Conservation (phyloP, 768 basidiomycete species). For the Podaxis carcinomalis region DNA sequence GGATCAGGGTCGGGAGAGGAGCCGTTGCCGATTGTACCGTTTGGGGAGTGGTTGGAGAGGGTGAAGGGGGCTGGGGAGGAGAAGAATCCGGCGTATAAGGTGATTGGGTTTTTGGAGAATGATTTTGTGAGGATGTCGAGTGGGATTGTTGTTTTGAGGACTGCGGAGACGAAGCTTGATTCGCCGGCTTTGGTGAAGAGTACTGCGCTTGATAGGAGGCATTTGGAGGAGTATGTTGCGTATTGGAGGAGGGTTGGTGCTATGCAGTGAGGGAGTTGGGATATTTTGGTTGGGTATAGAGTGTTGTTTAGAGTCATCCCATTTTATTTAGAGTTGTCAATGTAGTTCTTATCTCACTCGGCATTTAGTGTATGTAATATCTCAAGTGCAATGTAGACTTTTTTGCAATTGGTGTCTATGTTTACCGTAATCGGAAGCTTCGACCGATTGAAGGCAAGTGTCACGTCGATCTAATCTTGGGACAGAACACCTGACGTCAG, state of each 20-base stretch:
- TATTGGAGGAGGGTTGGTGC: constrained; percentile 27
- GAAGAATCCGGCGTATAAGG: constrained; percentile 23
- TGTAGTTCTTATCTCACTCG: not conserved
- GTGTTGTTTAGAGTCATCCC: no score
- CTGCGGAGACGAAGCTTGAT: constrained; percentile 18
- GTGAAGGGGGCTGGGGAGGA: constrained; percentile 23
- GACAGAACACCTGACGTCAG: no score
- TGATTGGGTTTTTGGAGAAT: constrained; percentile 27
- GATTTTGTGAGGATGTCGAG: constrained; percentile 28
- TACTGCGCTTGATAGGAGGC: constrained; percentile 24
- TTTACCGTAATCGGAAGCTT: no score
- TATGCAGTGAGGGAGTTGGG: constrained; percentile 13
- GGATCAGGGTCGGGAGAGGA: no score
- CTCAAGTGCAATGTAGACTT: not conserved
- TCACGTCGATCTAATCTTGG: not conserved
- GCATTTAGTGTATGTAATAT: not conserved
- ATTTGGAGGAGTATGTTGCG: constrained; percentile 25
- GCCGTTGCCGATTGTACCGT: constrained; percentile 22
- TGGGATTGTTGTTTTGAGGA: constrained; percentile 26
- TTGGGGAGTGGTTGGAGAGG: constrained; percentile 24
- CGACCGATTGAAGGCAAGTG: not conserved
- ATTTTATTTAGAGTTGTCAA: no score
- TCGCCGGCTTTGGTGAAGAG: constrained; percentile 25
- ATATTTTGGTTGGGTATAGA: no score
- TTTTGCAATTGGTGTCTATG: not conserved